Conservation (phyloP, 1,139 yeast species). For the Scheffersomyces segobiensis region DNA sequence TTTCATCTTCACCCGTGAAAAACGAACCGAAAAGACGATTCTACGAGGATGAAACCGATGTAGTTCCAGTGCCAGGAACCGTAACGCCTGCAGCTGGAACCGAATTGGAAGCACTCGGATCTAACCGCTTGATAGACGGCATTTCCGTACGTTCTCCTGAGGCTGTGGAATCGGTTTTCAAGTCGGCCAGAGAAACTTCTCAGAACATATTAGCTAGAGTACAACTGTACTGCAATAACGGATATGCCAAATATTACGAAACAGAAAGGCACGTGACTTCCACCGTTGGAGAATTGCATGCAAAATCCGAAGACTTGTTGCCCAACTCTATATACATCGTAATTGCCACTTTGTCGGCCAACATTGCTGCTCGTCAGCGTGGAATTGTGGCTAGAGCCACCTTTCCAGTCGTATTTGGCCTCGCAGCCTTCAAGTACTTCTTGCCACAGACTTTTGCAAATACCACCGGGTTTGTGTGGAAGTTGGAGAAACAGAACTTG, state of each 20-base stretch:
- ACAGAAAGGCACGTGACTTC: conserved; percentile 68
- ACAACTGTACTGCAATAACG: conserved; percentile 27
- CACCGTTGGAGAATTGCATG: conserved; percentile 70
- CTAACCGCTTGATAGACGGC: conserved; percentile 54
- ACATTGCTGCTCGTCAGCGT: conserved; percentile 75
- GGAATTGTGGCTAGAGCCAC: conserved; percentile 56
- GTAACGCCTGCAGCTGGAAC: conserved; percentile 52
- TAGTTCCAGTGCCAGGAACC: conserved; percentile 56
- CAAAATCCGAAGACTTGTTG: conserved; percentile 68
- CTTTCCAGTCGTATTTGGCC: conserved; percentile 68
- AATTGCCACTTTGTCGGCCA: conserved; percentile 79
- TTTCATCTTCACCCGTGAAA: not conserved
- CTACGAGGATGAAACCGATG: conserved; percentile 58
- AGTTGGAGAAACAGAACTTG: conserved; percentile 60
- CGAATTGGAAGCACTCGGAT: conserved; percentile 41
- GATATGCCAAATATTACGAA: conserved; percentile 52
- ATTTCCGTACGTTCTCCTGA: conserved; percentile 56
- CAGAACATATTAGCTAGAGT: conserved; percentile 14
- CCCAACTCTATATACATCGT: conserved; percentile 75
- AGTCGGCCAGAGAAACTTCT: conserved; percentile 42
- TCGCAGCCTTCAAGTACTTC: conserved; percentile 68
- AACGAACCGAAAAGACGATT: conserved; percentile 48
- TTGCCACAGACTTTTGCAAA: conserved; percentile 78
- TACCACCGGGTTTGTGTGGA: conserved; percentile 62
- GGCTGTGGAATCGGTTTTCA: conserved; percentile 50